Percentiles rank a stretch among this genome's conserved stretches.
phyloP scores from a whole-genome alignment of 2,329 filamentous ascomycete species.

The Alternaria ethzedia region DNA sequence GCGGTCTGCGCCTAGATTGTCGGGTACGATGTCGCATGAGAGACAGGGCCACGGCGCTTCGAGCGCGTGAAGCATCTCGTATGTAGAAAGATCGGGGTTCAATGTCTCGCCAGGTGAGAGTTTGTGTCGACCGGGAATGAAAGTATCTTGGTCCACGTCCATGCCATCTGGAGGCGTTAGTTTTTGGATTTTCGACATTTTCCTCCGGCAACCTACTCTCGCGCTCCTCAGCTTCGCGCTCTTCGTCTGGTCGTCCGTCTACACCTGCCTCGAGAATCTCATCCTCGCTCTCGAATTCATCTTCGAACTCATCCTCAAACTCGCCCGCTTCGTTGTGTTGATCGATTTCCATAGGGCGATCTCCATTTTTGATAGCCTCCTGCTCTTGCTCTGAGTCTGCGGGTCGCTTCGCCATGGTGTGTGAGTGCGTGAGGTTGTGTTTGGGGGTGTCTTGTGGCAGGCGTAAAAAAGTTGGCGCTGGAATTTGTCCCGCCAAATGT shows the following conservation, averaged over 20 bases:
- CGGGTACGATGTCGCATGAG: constrained; percentile 90
- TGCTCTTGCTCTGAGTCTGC: constrained; percentile 59
- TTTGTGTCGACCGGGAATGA: constrained; percentile 93
- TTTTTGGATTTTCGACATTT: constrained; percentile 20
- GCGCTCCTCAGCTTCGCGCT: constrained; percentile 88
- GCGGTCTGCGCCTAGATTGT: constrained; percentile 84
- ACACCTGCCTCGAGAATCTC: constrained; percentile 95
- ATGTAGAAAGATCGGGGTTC: constrained; percentile 89
- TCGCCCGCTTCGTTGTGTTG: constrained; percentile 62
- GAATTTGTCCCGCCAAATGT: constrained; percentile 17
- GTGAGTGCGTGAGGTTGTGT: not conserved
- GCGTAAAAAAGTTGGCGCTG: constrained; percentile 6
- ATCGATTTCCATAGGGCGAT: constrained; percentile 61
- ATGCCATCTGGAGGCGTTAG: constrained; percentile 67
- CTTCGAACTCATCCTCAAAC: constrained; percentile 95
- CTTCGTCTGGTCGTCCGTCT: constrained; percentile 88
- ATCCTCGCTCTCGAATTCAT: constrained; percentile 88
- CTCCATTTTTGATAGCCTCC: constrained; percentile 66
- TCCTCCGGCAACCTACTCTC: constrained; percentile 57
- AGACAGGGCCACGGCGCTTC: constrained; percentile 96
- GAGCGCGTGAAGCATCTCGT: constrained; percentile 95
- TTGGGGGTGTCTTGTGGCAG: constrained; percentile 4
- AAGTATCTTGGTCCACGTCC: constrained; percentile 93
- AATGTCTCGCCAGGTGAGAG: constrained; percentile 89
- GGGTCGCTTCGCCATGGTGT: constrained; percentile 65